Percentiles rank a stretch among this genome's conserved stretches.
Conservation (phyloP, 805 yeast species). For the Ogataea paradorogensis region DNA sequence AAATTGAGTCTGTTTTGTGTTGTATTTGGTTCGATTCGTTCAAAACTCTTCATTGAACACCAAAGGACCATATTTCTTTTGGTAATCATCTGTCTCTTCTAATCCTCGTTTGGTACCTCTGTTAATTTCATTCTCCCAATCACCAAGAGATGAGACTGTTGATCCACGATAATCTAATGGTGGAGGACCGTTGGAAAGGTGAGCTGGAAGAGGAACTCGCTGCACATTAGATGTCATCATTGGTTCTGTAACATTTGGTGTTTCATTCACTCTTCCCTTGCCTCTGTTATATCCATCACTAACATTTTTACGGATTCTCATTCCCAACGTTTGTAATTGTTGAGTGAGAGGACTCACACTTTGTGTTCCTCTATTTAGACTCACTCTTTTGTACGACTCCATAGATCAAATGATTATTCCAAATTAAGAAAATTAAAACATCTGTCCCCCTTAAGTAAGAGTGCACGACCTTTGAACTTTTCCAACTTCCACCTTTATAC, state of each 20-base stretch:
- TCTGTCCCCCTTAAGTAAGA: background rate
- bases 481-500: background rate
- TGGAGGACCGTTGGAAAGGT: conserved; percentile 39
- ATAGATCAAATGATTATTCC: conserved; percentile 4
- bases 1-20: background rate
- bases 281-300: conserved; percentile 50
- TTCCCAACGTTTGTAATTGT: conserved; percentile 56
- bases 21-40: background rate
- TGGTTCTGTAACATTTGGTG: background rate
- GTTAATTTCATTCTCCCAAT: conserved; percentile 39
- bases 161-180: conserved; percentile 41
- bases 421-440: conserved; percentile 4
- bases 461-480: conserved; percentile 9
- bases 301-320: conserved; percentile 68
- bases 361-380: conserved; percentile 2
- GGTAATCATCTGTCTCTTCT: conserved; percentile 25
- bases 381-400: conserved; percentile 11
- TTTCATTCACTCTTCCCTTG: background rate
- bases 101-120: conserved; percentile 14
- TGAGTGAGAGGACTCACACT: conserved; percentile 26
- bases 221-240: conserved; percentile 13
- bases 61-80: conserved; percentile 42
- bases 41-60: conserved; percentile 49
- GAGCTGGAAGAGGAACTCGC: conserved; percentile 42
- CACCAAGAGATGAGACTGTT: conserved; percentile 43